phyloP scores from a whole-genome alignment of 179 eudicot genomes.

The Patellifolia procumbens region DNA sequence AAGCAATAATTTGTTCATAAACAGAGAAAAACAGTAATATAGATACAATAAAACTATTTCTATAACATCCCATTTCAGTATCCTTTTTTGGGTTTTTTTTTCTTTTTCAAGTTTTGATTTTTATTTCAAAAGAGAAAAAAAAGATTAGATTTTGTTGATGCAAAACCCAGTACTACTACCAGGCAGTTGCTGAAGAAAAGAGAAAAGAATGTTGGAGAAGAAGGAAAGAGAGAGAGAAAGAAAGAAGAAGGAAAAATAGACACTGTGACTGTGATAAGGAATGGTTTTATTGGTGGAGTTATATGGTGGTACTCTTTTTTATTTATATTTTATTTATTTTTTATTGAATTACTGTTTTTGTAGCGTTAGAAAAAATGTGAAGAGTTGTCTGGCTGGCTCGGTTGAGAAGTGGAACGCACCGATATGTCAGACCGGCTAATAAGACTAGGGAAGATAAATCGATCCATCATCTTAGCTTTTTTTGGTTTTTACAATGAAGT shows the following conservation, averaged over 20 bases:
- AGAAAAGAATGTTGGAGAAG: slow-evolving; percentile 17
- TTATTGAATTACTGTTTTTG: neutral
- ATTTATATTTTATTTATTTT: neutral
- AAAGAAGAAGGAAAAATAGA: slow-evolving; percentile 11
- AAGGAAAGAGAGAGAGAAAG: slow-evolving; percentile 1
- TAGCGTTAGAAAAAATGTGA: neutral
- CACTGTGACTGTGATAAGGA: slow-evolving; percentile 13
- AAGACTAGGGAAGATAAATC: no score
- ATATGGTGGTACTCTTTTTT: slow-evolving; percentile 8
- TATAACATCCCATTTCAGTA: slow-evolving; percentile 18
- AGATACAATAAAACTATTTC: neutral
- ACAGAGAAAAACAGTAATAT: slow-evolving; percentile 21
- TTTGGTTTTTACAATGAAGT: no score
- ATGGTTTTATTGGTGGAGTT: slow-evolving; percentile 41
- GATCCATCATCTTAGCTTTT: no score
- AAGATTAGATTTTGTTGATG: neutral
- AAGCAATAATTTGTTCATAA: slow-evolving; percentile 13
- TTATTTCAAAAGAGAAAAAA: neutral
- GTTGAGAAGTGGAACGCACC: no score
- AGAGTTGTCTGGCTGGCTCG: no score
- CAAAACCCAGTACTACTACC: neutral
- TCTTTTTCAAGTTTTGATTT: neutral
- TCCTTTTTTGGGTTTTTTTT: no score
- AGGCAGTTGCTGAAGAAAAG: neutral
- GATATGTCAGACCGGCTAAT: no score